Base-by-base conservation (phyloP, 305 asterid genomes). In the Solanum chacoense region DNA sequence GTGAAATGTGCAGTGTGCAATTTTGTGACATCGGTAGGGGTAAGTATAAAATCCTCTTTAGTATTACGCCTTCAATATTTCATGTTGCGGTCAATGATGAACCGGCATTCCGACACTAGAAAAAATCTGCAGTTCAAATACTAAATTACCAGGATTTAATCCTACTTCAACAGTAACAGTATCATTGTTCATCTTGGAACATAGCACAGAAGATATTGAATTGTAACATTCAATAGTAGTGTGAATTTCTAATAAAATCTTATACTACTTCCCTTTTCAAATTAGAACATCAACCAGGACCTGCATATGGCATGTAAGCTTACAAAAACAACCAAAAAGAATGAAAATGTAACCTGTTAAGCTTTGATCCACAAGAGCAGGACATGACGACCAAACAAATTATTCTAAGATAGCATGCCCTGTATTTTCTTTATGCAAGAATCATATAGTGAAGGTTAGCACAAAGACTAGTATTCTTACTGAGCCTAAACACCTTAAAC, bases 1-100 rank as follows among this genome's bases (percentile, higher is more conserved):
- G 93, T 93, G 18, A 94, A 92, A 92, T 94, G 94, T 79, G 94
- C 94, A 67, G 94, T 94, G 37, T 94, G 95, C 94, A 92, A 88
- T 90, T 94, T 93, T 89, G 93, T 94, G 89, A 92, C 94, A 73
- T 67, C 92, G 11, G 86, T 89, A 26, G 92, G 92, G 89, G 95
- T 93, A 50, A 89, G 94, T 78, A 81, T 73, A n/a, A 16, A 73
- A 37, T 69, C 86, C 35, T 37, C 16, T 69, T 40, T 14, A 59
- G 65, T 32, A 31, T 38, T n/a, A 20, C 36, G 67, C 67, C 13
- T 26, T 34, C n/a, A 55, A 50, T 42, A 2, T 77, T 59, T 88
- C 34, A 81, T 45, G 40, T 20, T 81, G 38, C 71, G 32, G 55
- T 50, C 86, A 45, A 81, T 45, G 72, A 81, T 81, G 72, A 81